Base-by-base conservation (phyloP, 306 rosid species). In the Ceratonia siliqua region DNA sequence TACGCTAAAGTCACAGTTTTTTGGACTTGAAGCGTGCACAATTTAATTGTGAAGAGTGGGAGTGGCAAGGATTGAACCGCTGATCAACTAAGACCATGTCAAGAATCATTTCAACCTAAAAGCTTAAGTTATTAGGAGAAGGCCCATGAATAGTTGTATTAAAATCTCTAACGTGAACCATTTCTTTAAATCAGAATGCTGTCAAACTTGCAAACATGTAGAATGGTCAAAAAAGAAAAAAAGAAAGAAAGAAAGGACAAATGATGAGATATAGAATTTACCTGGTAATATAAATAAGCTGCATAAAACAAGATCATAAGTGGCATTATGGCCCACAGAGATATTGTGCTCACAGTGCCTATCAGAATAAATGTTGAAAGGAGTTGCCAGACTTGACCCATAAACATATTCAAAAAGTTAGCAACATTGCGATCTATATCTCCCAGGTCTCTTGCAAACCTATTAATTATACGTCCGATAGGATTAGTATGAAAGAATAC, bases 401-500 rank as follows among this genome's bases (percentile, higher is more conserved):
- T 43, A 81, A 88, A 93, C 74, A 0, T 22, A 68, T 82, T 88
- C 77, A 84, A 7, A 59, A 71, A 35, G 72, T 17, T 61, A 46
- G 94, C 89, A 53, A 93, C 88, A 69, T 52, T 64, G 52, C 89
- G 80, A 75, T 93, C 98, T 43, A 93, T 87, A 68, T 93, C 98
- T 48, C 92, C 92, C 0, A 79, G 67, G 82, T 93, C 98, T 76
- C 78, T 91, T 2, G 98, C 91, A 74, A 93, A 93, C 80, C 98
- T 86, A 69, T 93, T 93, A 79, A 93, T 88, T 73, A 93, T 88
- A 62, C 98, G 84, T 32, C 98, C 97, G 39, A 84, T 83, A 20
- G 97, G 98, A 82, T 89, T 93, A 41, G 94, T 88, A 83, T 93
- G 97, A 81, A 93, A 93, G 91, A 93, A 93, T 24, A 83, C 32